Evolutionary conservation across 1,284 basidiomycete species (phyloP).

Genomic region (Butyriboletus appendiculatus): DNA sequence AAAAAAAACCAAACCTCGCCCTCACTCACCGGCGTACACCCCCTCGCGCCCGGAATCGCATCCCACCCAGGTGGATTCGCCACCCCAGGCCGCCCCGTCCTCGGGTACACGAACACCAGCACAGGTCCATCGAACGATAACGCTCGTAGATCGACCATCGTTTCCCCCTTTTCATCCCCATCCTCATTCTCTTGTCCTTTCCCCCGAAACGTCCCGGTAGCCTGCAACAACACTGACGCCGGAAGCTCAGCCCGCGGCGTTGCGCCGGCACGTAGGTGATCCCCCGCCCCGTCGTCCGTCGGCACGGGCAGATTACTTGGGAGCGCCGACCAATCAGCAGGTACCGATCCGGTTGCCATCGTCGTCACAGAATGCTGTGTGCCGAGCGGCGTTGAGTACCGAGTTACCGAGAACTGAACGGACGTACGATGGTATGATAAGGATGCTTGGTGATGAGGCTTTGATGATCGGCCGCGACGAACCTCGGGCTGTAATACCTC

Average conservation of each 20-base stretch:
- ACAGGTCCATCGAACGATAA: conserved; percentile 19
- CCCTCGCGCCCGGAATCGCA: conserved; percentile 27
- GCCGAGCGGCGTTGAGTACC: no score
- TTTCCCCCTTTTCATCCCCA: background rate
- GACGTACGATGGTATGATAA: background rate
- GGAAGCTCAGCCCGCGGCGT: conserved; percentile 1
- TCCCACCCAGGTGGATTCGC: conserved; percentile 23
- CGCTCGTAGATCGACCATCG: conserved; percentile 11
- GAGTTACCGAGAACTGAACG: background rate
- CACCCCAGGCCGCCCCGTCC: conserved; percentile 17
- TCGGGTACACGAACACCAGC: conserved; percentile 24
- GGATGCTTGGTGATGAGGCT: no score
- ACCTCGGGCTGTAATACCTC: no score
- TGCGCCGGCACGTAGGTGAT: conserved; percentile 8
- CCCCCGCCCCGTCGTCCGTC: conserved; percentile 16
- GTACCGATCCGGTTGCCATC: background rate
- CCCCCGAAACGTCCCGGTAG: background rate
- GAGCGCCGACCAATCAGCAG: conserved; percentile 13
- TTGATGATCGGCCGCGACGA: no score
- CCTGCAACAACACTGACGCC: background rate
- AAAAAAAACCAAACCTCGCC: background rate
- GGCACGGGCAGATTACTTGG: conserved; percentile 15
- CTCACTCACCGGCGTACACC: conserved; percentile 26
- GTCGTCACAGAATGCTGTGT: background rate
- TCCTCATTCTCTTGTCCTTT: background rate